Percentiles rank a stretch among this genome's conserved stretches.
phyloP scores from a whole-genome alignment of 1,139 yeast species.

The Yamadazyma mexicana region DNA sequence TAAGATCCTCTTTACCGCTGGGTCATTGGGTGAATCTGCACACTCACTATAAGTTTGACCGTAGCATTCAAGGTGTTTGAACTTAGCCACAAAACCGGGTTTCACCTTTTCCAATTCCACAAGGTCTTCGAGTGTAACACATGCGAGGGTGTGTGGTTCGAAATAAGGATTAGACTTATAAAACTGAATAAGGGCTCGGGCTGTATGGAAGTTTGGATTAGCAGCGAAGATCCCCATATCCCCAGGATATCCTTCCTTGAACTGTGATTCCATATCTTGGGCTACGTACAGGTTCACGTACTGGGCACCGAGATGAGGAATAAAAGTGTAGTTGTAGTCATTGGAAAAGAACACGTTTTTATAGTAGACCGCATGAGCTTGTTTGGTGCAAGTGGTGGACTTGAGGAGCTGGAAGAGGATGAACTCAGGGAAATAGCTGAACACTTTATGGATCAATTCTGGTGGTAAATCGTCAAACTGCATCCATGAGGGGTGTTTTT shows the following conservation, averaged over 20 bases:
- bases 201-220: neutral
- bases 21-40: no score
- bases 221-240: neutral
- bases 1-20: neutral
- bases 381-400: neutral
- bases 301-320: no score
- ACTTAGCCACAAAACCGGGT: neutral
- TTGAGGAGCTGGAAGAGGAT: constrained; percentile 3
- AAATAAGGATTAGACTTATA: constrained; percentile 5
- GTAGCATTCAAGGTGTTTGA: neutral
- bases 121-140: neutral
- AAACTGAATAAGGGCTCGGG: constrained; percentile 2
- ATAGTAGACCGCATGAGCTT: constrained; percentile 4
- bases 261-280: neutral
- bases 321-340: neutral
- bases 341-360: neutral
- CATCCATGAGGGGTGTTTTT: no score
- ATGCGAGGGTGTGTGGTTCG: constrained; percentile 3
- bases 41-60: neutral
- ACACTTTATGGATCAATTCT: constrained; percentile 1
- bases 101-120: neutral
- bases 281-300: no score
- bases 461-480: neutral
- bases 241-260: neutral
- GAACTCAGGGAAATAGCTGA: neutral